Base-by-base conservation (phyloP, 2,329 filamentous ascomycete genomes). In the Aspergillus phoenicis region DNA sequence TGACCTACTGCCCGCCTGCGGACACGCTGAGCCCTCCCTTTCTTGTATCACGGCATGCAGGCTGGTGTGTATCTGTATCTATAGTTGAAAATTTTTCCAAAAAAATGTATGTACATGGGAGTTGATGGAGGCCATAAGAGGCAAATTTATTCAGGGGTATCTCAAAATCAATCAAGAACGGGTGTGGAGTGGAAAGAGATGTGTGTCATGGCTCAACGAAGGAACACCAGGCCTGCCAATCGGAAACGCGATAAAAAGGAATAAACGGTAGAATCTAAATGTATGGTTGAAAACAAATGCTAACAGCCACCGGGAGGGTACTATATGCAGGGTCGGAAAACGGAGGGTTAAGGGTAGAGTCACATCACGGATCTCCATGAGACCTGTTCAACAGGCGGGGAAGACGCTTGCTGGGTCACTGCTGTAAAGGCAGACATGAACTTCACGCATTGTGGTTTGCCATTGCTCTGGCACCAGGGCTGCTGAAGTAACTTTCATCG, bases 401-500 rank as follows among this genome's bases (percentile, higher is more conserved):
- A 39, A 33, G 55, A 10, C 30, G 30, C 30, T 33, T 28, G 28
- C 17, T 41, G 11, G 20, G 43, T 66, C 62, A 70, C 8, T 13
- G 59, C 64, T 62, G 51, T 66, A 62, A 56, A 67, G 61, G 45
- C 69, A 33, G 41, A 17, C 41, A 45, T 22, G 20, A 24, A 11
- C 11, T 20, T 24, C 17, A 45, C 10, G 20, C 41, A 45, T 45
- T 45, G 41, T 24, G 62, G 47, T 68, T 74, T 10, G 63, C 64
- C 45, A 66, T 61, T 20, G 68, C 60, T 62, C 70, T 67, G 41
- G 71, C 66, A 8, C 64, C 68, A 45, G 68, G 68, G 59, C 68
- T 75, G 62, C 75, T 79, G 69, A 87, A 86, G 74, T 85, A 88
- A 67, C 89, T 91, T 81, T 97, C 90, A 77, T 99, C 95, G 68